Evolutionary conservation across 2,329 filamentous ascomycete species (phyloP), one percentile per base, ranked within the genome.

Genomic region (Huntiella decipiens): DNA sequence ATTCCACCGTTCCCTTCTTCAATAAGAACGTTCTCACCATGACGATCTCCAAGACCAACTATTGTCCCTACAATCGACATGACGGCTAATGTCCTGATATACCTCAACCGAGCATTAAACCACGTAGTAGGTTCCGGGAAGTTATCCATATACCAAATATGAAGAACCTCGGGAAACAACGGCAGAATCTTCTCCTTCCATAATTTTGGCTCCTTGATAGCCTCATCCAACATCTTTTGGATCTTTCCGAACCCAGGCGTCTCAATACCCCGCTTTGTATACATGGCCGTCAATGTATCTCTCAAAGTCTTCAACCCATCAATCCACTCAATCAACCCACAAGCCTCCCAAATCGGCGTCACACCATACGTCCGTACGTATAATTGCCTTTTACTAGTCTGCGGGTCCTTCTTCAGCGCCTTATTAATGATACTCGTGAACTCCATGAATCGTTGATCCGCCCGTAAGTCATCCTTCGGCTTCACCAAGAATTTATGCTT

Each of bases 41-140:
- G 91, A 3, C 91, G 79, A 61, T 99, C 91, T 35, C 91, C 91
- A 0, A 99, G 69, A 0, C 82, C 91, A 4, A 99, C 72, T 42
- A 96, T 87, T 47, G 93, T 92, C 43, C 91, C 91, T 4, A 94
- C 85, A 74, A 99, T 98, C n/a, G 86, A 94, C 87, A 98, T 98
- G 53, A 98, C 91, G 8, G 92, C 91, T 56, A 83, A 88, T 1
- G 91, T 93, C 3, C 91, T 77, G 2, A 91, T 92, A 62, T 96
- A 99, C 40, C 79, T 75, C 38, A 96, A 69, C 5, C 91, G 76
- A 7, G 88, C 87, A 2, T 77, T 73, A 60, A 98, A 92, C 91
- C 91, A 99, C 1, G 79, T 71, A 10, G 84, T 83, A 3, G 92
- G 87, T 56, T 93, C 86, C 0, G 91, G 86, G 57, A 95, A 99